phyloP scores from a whole-genome alignment of 1,139 yeast genomes.

The Geotrichum carabidarum region DNA sequence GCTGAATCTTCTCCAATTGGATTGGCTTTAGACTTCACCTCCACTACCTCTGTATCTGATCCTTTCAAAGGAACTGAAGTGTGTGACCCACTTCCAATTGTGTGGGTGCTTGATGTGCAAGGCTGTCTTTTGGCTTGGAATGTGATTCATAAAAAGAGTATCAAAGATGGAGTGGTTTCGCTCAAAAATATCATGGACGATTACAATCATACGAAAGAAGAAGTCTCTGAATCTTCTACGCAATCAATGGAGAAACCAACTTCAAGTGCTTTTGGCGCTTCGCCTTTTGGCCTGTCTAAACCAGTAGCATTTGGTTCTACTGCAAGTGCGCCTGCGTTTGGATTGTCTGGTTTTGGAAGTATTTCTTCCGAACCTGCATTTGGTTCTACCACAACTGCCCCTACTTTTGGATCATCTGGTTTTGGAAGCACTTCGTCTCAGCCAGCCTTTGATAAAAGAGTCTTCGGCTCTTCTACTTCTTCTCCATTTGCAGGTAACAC shows the following conservation, averaged over 20 bases:
- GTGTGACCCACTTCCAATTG: slow-evolving; percentile 52
- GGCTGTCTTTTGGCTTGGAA: slow-evolving; percentile 65
- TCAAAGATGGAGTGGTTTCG: slow-evolving; percentile 20
- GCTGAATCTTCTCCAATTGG: slow-evolving; percentile 68
- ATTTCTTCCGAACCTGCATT: background rate
- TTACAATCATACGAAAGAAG: slow-evolving; percentile 3
- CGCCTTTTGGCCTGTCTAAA: background rate
- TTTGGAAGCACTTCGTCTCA: background rate
- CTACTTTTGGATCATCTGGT: background rate
- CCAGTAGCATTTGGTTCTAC: background rate
- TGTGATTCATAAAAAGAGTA: slow-evolving; percentile 40
- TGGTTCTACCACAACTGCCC: background rate
- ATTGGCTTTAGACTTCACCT: slow-evolving; percentile 53
- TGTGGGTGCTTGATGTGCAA: slow-evolving; percentile 57
- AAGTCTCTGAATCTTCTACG: background rate
- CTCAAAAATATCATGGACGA: slow-evolving; percentile 11
- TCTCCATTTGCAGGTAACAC: background rate
- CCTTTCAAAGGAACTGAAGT: slow-evolving; percentile 58
- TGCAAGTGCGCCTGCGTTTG: background rate
- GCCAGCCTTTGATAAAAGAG: too few relatives aligned
- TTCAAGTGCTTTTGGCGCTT: background rate
- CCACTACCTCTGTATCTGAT: slow-evolving; percentile 43
- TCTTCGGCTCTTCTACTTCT: background rate
- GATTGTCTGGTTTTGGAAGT: background rate
- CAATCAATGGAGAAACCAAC: background rate